Evolutionary conservation across 495 filamentous ascomycete genomes (phyloP), one percentile per base, ranked within the genome.

Genomic region (Hypoxylon fragiforme): DNA sequence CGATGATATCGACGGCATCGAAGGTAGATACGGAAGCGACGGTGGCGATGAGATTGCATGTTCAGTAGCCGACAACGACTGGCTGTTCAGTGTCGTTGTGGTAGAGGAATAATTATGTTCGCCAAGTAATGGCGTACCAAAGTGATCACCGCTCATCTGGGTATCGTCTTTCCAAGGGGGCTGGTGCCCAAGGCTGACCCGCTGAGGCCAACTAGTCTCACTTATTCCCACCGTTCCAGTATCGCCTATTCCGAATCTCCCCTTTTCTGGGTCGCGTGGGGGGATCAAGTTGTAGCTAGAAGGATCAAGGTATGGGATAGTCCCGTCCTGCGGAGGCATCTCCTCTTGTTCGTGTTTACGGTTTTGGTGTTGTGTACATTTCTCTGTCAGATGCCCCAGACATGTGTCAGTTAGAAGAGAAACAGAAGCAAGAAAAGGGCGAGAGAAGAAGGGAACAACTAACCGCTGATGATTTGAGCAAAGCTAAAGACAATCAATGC

Each of bases 401-500:
- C 7, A 31, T 12, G 20, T 35, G 12, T 36, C 9, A 44, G 34
- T 26, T 6, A 13, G 12, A 4, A 42, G 24, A n/a, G 5, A 2
- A 20, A 11, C 13, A 22, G 13, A 39, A 9, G 7, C n/a, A 18
- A 7, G 13, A 7, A 3, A 12, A 7, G 26, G 14, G 19, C 30
- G 15, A 31, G 15, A n/a, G 24, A 39, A 14, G 18, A 12, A 13
- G 34, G 9, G 6, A 19, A 12, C 3, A 6, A 44, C 64, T 44
- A 48, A 70, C 68, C 68, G 19, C 62, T 68, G 42, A 73, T 44
- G 8, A 68, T 57, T 40, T 73, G 69, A 40, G 63, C 34, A 20
- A 73, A 70, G 41, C 63, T 63, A 21, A 73, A 71, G 4, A 73
- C 13, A 18, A 66, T 70, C 47, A 73, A 38, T 14, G 49, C 57